These are phyloP conservation scores for Cercospora brassicicola DNA, from an alignment of 2,329 filamentous ascomycete species.

Conservation along the genomic window DNA sequence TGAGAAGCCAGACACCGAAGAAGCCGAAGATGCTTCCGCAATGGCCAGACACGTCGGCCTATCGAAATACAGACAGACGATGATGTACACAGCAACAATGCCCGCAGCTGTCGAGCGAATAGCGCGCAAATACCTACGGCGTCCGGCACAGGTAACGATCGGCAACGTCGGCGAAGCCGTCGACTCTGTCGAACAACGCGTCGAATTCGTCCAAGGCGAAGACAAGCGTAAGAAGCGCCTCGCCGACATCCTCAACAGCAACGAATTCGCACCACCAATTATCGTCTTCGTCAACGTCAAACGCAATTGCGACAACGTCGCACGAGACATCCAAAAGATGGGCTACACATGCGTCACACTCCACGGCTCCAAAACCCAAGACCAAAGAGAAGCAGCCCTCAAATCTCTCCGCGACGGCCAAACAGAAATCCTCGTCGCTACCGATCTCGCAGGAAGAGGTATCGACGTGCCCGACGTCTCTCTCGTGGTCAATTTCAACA, in stretches of 20 bases:
- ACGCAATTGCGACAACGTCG: slow-evolving; percentile 93
- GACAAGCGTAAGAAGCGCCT: slow-evolving; percentile 96
- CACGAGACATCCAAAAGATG: slow-evolving; percentile 89
- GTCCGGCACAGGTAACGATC: slow-evolving; percentile 91
- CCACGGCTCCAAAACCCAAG: slow-evolving; percentile 95
- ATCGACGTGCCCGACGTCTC: slow-evolving; percentile 95
- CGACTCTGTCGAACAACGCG: slow-evolving; percentile 94
- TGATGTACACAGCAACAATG: slow-evolving; percentile 99
- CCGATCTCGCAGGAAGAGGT: slow-evolving; percentile 92
- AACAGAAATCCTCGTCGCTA: slow-evolving; percentile 88
- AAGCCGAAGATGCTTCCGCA: slow-evolving; percentile 79
- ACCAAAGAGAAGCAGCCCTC: slow-evolving; percentile 92
- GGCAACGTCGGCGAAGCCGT: slow-evolving; percentile 94
- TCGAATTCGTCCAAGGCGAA: slow-evolving; percentile 86
- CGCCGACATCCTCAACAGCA: slow-evolving; percentile 79
- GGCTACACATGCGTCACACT: slow-evolving; percentile 87
- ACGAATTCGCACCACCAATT: slow-evolving; percentile 82
- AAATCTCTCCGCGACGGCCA: slow-evolving; percentile 76
- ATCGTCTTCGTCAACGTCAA: slow-evolving; percentile 99
- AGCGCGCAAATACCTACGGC: slow-evolving; percentile 91
- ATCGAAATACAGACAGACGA: slow-evolving; percentile 89
- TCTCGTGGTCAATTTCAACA: slow-evolving; percentile 98
- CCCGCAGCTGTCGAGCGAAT: slow-evolving; percentile 88
- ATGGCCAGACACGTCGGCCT: slow-evolving; percentile 78
- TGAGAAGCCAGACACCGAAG: slow-evolving; percentile 91